Evolutionary conservation across 2,329 filamentous ascomycete genomes (phyloP), one percentile per base, ranked within the genome.

Genomic region (Arthrobotrys sinensis): DNA sequence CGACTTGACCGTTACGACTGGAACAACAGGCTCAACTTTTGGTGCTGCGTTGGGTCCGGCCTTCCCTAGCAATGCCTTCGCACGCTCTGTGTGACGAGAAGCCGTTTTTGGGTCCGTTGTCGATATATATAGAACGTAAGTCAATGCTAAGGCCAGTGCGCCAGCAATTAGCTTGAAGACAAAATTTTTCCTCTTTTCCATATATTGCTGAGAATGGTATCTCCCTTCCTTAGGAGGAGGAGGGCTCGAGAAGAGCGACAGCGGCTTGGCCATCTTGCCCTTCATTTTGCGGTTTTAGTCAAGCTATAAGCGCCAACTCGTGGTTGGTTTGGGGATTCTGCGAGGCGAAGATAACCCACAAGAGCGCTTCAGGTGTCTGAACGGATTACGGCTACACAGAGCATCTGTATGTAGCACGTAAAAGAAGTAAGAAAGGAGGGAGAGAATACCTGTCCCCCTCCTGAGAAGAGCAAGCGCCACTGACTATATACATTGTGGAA

Each of bases 191-290:
- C 73, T 70, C 38, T 66, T 70, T 60, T 77, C 73, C 57, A 77
- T 55, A 34, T 77, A 71, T n/a, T 77, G 73, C 21, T 70, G 73
- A 40, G 73, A 77, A 38, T 77, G 73, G 32, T 71, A 77, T 38
- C 73, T 70, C 32, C 73, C 73, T 21, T 77, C 73, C n/a, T 77
- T 77, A 1, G 73, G 73, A 36, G 73, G 73, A 8, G 73, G 73
- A 11, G 73, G 73, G 52, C 73, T 77, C 38, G 66, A 63, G 52
- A 77, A 77, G 21, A 77, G 66, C 16, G 65, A 70, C 34, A 77
- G 38, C n/a, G 73, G 67, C 57, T 71, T 77, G 24, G 60, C 70
- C 73, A 77, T 77, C 16, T 70, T 77, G 66, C 73, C 73, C 66
- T 77, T 77, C 73, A 77, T 77, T 32, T 50, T 60, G 73, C 16